Conservation (phyloP, 1,139 yeast genomes). For the Tardiomyces blankii region DNA sequence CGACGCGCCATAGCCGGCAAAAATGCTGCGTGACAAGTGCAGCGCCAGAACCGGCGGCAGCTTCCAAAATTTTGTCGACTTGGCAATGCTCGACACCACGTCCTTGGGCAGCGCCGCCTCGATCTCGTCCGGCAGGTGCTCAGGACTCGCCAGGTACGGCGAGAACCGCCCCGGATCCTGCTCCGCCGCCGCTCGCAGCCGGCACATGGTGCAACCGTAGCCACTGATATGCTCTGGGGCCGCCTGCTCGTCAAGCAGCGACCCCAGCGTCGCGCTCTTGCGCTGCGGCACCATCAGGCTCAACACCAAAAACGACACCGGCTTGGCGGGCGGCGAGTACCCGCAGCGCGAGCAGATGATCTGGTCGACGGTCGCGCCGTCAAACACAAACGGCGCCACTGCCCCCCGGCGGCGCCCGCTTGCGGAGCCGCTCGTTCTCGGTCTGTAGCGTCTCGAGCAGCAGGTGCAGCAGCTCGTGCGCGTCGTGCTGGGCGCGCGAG, state of each 20-base stretch:
- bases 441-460: conserved; percentile 67
- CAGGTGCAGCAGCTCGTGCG: conserved; percentile 80
- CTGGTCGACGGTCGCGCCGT: conserved; percentile 54
- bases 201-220: conserved; percentile 68
- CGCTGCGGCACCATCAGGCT: conserved; percentile 68
- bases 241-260: conserved; percentile 46
- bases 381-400: conserved; percentile 63
- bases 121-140: conserved; percentile 20
- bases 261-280: conserved; percentile 36
- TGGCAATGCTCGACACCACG: conserved; percentile 53
- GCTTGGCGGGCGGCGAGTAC: conserved; percentile 46
- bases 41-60: conserved; percentile 65
- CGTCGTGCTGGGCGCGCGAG: conserved; percentile 82
- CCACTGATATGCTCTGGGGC: conserved; percentile 62
- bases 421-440: conserved; percentile 42
- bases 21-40: conserved; percentile 76
- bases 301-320: conserved; percentile 56
- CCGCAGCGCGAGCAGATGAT: conserved; percentile 62
- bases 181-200: conserved; percentile 36
- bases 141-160: conserved; percentile 13
- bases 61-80: conserved; percentile 47
- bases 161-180: conserved; percentile 11
- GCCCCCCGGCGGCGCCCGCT: conserved; percentile 29
- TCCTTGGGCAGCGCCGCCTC: conserved; percentile 28
- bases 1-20: conserved; percentile 55